Evolutionary conservation across 2,329 filamentous ascomycete species (phyloP).

Genomic region (Talaromyces amestolkiae): DNA sequence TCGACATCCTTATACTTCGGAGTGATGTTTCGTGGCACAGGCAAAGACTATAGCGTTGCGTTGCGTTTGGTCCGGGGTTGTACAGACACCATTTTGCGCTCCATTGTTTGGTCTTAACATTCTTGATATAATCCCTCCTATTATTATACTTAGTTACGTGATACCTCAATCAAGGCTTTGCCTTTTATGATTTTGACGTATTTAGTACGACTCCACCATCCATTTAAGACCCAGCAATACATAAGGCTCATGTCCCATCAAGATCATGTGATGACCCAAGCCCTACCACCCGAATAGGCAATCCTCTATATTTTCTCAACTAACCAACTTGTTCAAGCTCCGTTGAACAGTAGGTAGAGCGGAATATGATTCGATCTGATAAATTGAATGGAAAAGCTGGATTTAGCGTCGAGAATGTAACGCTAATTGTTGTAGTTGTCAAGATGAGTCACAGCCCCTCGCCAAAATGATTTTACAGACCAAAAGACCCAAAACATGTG

Average conservation of each 20-base stretch:
- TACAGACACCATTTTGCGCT: neutral
- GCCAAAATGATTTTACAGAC: neutral
- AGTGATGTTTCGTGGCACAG: neutral
- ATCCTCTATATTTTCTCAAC: neutral
- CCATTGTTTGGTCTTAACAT: neutral
- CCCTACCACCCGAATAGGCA: neutral
- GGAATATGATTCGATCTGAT: too few species aligned
- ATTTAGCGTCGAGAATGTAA: neutral
- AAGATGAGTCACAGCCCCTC: neutral
- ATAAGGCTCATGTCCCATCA: too few species aligned
- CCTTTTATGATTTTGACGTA: neutral
- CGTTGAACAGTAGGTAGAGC: too few species aligned
- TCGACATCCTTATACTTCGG: neutral
- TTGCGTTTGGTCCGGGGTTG: constrained; percentile 9
- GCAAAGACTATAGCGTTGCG: constrained; percentile 10
- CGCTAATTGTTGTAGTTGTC: neutral
- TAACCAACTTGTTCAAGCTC: too few species aligned
- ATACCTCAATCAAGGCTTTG: neutral
- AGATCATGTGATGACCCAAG: constrained; percentile 3
- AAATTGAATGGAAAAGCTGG: too few species aligned
- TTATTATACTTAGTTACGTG: neutral
- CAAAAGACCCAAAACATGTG: too few species aligned
- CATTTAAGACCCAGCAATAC: too few species aligned
- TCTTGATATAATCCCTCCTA: neutral
- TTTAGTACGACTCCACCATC: neutral